Percentiles rank a stretch among this genome's conserved stretches.
phyloP scores from a whole-genome alignment of 495 filamentous ascomycete species.

The Neurospora sp. region DNA sequence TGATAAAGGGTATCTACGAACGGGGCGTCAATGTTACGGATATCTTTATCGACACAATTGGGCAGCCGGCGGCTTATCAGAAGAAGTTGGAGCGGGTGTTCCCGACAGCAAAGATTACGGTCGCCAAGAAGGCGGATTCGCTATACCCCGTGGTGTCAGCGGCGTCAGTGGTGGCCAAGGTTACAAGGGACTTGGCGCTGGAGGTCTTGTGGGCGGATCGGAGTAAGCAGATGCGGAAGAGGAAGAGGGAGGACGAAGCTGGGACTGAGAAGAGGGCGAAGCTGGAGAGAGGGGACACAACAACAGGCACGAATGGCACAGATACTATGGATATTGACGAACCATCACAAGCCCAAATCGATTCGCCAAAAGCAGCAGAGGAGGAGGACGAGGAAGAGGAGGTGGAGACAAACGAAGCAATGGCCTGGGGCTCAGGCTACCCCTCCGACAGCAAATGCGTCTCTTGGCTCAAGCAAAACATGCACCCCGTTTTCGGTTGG shows the following conservation, averaged over 20 bases:
- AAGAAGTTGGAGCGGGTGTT: constrained; percentile 73
- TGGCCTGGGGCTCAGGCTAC: constrained; percentile 82
- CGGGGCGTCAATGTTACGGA: constrained; percentile 69
- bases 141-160: constrained; percentile 90
- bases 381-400: constrained; percentile 19
- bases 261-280: neutral
- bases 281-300: constrained; percentile 5
- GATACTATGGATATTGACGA: constrained; percentile 19
- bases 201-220: constrained; percentile 39
- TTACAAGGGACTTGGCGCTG: constrained; percentile 81
- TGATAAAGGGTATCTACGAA: constrained; percentile 68
- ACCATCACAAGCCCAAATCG: constrained; percentile 1
- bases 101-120: constrained; percentile 68
- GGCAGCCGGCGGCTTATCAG: constrained; percentile 73
- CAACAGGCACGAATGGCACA: constrained; percentile 10
- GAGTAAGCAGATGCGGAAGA: constrained; percentile 1
- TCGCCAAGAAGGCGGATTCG: constrained; percentile 92
- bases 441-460: constrained; percentile 78
- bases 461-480: constrained; percentile 69
- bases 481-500: constrained; percentile 95
- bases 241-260: constrained; percentile 9
- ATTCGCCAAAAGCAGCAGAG: constrained; percentile 12
- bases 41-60: constrained; percentile 94
- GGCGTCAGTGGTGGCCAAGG: constrained; percentile 89
- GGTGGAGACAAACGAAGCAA: neutral